These are phyloP conservation scores for Luffa acutangula DNA, from an alignment of 306 rosid species.

Conservation along the genomic window DNA sequence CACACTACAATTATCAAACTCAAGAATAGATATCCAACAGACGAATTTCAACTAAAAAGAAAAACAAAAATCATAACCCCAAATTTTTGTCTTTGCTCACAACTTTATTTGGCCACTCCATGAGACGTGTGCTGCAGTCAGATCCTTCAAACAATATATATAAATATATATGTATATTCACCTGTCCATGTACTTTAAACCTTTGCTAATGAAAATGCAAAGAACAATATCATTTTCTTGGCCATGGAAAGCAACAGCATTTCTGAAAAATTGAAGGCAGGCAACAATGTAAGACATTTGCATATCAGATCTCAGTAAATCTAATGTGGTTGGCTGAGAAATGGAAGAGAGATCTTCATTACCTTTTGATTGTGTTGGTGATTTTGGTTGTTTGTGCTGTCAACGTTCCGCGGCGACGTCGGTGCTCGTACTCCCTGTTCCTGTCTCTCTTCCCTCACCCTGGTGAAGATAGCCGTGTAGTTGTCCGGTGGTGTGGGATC, in stretches of 20 bases:
- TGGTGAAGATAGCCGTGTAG: conserved; percentile 72
- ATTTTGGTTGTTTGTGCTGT: conserved; percentile 14
- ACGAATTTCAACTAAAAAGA: background rate
- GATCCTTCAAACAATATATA: background rate
- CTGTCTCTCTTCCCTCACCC: conserved; percentile 64
- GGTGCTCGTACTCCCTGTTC: conserved; percentile 32
- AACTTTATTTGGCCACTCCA: background rate
- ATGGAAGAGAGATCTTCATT: conserved; percentile 24
- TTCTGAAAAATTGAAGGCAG: background rate
- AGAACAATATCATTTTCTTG: conserved; percentile 1
- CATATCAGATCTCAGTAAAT: background rate
- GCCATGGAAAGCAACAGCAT: conserved; percentile 11
- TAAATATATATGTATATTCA: background rate
- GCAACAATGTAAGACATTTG: background rate
- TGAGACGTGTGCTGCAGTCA: background rate
- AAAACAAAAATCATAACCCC: background rate
- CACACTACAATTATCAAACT: background rate
- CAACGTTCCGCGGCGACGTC: conserved; percentile 26
- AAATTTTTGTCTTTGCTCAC: background rate
- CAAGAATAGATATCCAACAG: background rate
- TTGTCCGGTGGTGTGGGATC: conserved; percentile 79
- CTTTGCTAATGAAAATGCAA: background rate
- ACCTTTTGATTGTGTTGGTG: background rate
- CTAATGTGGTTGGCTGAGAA: background rate
- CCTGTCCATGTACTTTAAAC: background rate